phyloP scores from a whole-genome alignment of 306 rosid genomes.

The Malus asiatica region DNA sequence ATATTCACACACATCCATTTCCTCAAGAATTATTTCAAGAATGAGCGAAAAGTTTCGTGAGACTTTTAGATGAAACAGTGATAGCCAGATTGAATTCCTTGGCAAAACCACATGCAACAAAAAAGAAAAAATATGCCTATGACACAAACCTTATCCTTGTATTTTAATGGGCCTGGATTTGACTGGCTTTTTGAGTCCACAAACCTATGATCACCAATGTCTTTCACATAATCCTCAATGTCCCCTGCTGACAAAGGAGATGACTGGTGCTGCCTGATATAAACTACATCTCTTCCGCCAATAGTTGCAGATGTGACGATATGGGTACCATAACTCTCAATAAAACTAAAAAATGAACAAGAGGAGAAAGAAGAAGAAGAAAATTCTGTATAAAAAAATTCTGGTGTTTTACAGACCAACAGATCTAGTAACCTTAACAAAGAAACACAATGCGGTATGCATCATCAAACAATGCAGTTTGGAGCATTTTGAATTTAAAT shows the following conservation, averaged over 20 bases:
- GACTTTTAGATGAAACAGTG: background rate
- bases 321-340: conserved; percentile 94
- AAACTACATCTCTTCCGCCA: conserved; percentile 92
- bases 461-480: background rate
- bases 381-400: conserved; percentile 16
- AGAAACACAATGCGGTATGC: background rate
- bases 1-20: background rate
- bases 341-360: conserved; percentile 62
- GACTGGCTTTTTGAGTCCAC: conserved; percentile 41
- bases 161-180: conserved; percentile 62
- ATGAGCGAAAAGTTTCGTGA: background rate
- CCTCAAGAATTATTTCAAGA: background rate
- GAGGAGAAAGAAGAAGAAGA: conserved; percentile 8
- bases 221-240: conserved; percentile 71
- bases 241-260: conserved; percentile 66
- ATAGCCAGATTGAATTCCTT: background rate
- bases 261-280: conserved; percentile 89
- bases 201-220: conserved; percentile 80
- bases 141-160: conserved; percentile 89
- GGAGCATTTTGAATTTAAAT: background rate
- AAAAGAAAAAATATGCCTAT: background rate
- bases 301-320: conserved; percentile 87
- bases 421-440: background rate
- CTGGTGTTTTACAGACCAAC: conserved; percentile 6
- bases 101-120: background rate